Conservation (phyloP, 179 eudicot species). For the Beta corolliflora region DNA sequence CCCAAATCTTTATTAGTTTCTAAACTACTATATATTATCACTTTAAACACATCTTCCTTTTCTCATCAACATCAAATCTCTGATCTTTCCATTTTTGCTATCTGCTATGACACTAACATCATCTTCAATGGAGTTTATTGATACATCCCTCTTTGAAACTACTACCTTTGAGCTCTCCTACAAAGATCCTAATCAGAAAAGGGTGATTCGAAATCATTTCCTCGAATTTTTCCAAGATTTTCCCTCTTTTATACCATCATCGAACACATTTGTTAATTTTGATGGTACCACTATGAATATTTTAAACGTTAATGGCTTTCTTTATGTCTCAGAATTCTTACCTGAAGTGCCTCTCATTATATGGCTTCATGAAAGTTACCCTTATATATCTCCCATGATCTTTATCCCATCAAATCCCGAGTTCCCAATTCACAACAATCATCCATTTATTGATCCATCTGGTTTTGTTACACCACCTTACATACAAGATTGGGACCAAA, state of each 20-base stretch:
- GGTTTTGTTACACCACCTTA: slow-evolving; percentile 35
- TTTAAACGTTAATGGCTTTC: slow-evolving; percentile 22
- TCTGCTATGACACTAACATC: slow-evolving; percentile 14
- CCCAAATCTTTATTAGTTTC: not conserved
- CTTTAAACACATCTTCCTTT: not conserved
- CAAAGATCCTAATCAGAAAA: slow-evolving; percentile 22
- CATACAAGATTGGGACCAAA: slow-evolving; percentile 36
- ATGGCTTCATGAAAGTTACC: slow-evolving; percentile 56
- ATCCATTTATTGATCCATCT: slow-evolving; percentile 47
- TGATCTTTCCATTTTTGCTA: too few species aligned
- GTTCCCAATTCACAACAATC: slow-evolving; percentile 25
- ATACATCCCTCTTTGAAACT: slow-evolving; percentile 14
- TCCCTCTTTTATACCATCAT: slow-evolving; percentile 23
- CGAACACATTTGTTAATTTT: slow-evolving; percentile 9
- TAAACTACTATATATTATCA: not conserved
- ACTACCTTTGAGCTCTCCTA: slow-evolving; percentile 15
- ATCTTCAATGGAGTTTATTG: slow-evolving; percentile 27
- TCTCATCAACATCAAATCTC: not conserved
- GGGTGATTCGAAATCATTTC: slow-evolving; percentile 25
- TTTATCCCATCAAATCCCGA: slow-evolving; percentile 21
- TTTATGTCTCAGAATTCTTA: slow-evolving; percentile 21
- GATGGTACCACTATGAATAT: slow-evolving; percentile 23
- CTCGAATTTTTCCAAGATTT: slow-evolving; percentile 17
- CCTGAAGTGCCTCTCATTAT: slow-evolving; percentile 38
- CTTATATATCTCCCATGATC: slow-evolving; percentile 43